Evolutionary conservation across 1,284 basidiomycete species (phyloP).

Genomic region (Ganoderma multipileum): DNA sequence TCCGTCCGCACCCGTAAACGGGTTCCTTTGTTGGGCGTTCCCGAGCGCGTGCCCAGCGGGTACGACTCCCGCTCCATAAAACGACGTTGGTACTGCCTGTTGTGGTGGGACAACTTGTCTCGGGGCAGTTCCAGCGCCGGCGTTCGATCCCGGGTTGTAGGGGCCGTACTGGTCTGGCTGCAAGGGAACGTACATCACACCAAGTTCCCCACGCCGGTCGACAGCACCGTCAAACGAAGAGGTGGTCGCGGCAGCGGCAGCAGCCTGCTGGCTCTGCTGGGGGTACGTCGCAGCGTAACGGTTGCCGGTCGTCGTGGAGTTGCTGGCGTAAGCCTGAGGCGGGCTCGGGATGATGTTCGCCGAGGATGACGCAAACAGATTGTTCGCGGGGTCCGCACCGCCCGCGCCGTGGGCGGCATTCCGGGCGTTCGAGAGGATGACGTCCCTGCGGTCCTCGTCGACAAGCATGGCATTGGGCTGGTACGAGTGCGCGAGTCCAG

Average conservation of each 20-base stretch:
- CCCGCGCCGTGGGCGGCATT: conserved; percentile 54
- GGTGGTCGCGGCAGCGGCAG: conserved; percentile 34
- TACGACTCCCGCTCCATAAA: conserved; percentile 72
- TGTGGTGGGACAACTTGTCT: conserved; percentile 56
- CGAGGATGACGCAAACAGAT: conserved; percentile 50
- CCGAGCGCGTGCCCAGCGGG: conserved; percentile 50
- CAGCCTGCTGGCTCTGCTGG: conserved; percentile 43
- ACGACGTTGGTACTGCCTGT: conserved; percentile 63
- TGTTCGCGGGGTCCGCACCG: conserved; percentile 46
- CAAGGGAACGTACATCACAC: conserved; percentile 75
- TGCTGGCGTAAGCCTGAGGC: conserved; percentile 69
- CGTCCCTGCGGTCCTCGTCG: conserved; percentile 72
- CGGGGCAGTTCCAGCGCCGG: conserved; percentile 37
- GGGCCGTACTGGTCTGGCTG: conserved; percentile 78
- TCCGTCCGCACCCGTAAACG: conserved; percentile 54
- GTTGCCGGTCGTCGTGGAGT: conserved; percentile 56
- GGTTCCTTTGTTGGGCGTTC: conserved; percentile 59
- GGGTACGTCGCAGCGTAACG: conserved; percentile 64
- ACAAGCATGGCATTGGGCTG: conserved; percentile 61
- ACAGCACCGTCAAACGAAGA: conserved; percentile 60
- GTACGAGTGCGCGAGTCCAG: conserved; percentile 75
- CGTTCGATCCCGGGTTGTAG: conserved; percentile 49
- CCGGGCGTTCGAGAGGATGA: conserved; percentile 78
- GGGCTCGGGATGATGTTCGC: conserved; percentile 70
- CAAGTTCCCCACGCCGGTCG: conserved; percentile 69